A percentile compares a stretch with the other conserved stretches of the same genome.
These are phyloP conservation scores for Rubus idaeus DNA, from an alignment of 306 rosid genomes.

Conservation along the genomic window DNA sequence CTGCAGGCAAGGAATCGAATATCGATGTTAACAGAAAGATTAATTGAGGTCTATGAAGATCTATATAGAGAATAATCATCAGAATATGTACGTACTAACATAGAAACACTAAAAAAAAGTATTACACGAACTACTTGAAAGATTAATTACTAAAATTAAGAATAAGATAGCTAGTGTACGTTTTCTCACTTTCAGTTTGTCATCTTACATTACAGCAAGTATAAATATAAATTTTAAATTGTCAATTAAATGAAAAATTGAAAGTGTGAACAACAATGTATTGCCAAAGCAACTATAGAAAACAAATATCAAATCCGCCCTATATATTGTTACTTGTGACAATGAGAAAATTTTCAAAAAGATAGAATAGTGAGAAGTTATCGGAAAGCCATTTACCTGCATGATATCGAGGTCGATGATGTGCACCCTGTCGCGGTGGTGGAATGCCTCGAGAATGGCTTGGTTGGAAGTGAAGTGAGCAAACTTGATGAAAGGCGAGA, in stretches of 20 bases:
- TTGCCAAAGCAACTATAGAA: neutral
- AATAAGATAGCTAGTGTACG: no score
- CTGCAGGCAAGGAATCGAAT: conserved; percentile 3
- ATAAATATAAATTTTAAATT: neutral
- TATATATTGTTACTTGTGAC: neutral
- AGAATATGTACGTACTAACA: no score
- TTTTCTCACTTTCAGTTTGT: no score
- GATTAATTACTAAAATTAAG: neutral
- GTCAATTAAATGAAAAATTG: neutral
- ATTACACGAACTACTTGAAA: neutral
- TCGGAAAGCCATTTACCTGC: conserved; percentile 30
- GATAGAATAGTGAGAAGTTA: neutral
- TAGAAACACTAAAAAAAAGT: no score
- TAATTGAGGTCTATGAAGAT: neutral
- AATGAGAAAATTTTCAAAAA: neutral
- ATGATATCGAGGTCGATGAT: conserved; percentile 85
- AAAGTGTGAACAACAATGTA: neutral
- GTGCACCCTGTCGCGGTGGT: conserved; percentile 45
- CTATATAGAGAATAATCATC: no score
- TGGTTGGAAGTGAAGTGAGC: conserved; percentile 91
- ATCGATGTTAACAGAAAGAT: neutral
- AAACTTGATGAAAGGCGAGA: conserved; percentile 81
- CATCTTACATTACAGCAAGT: neutral
- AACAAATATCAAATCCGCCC: neutral
- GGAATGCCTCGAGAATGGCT: conserved; percentile 79